Evolutionary conservation across 1,284 basidiomycete species (phyloP).

Genomic region (Sanghuangporus baumii): DNA sequence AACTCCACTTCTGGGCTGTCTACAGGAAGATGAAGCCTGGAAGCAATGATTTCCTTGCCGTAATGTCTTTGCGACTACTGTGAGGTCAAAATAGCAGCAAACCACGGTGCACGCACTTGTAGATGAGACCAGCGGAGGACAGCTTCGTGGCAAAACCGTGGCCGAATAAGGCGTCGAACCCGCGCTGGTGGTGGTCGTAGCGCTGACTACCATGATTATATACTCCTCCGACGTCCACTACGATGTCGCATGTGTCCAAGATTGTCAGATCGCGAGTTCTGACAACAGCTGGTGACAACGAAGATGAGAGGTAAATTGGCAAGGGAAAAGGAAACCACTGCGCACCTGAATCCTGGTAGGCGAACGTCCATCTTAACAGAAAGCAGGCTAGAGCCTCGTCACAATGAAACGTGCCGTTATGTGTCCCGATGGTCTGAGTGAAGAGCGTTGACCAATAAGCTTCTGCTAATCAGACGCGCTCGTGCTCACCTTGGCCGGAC

Average conservation of each 20-base stretch:
- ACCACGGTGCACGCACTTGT: slow-evolving; percentile 61
- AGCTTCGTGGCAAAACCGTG: slow-evolving; percentile 83
- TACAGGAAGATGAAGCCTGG: slow-evolving; percentile 44
- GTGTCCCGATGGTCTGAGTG: slow-evolving; percentile 77
- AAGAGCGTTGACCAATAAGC: neutral
- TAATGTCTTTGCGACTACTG: slow-evolving; percentile 66
- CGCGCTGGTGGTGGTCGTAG: slow-evolving; percentile 97
- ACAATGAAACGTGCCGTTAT: slow-evolving; percentile 95
- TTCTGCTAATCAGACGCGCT: neutral
- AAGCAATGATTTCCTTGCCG: slow-evolving; percentile 83
- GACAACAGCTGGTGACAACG: slow-evolving; percentile 53
- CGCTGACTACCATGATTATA: slow-evolving; percentile 78
- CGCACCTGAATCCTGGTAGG: slow-evolving; percentile 73
- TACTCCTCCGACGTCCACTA: slow-evolving; percentile 96
- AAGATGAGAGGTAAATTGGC: neutral
- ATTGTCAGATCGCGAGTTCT: slow-evolving; percentile 78
- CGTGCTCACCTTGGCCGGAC: slow-evolving; percentile 1
- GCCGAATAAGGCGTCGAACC: slow-evolving; percentile 88
- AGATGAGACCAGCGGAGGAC: slow-evolving; percentile 89
- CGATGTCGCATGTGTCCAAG: slow-evolving; percentile 85
- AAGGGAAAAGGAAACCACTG: neutral
- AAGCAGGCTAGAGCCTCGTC: slow-evolving; percentile 96
- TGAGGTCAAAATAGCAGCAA: slow-evolving; percentile 7
- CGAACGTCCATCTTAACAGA: slow-evolving; percentile 74
- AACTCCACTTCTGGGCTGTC: slow-evolving; percentile 62